Base-by-base conservation (phyloP, 2,329 filamentous ascomycete species). In the Colletotrichum orchidophilum region DNA sequence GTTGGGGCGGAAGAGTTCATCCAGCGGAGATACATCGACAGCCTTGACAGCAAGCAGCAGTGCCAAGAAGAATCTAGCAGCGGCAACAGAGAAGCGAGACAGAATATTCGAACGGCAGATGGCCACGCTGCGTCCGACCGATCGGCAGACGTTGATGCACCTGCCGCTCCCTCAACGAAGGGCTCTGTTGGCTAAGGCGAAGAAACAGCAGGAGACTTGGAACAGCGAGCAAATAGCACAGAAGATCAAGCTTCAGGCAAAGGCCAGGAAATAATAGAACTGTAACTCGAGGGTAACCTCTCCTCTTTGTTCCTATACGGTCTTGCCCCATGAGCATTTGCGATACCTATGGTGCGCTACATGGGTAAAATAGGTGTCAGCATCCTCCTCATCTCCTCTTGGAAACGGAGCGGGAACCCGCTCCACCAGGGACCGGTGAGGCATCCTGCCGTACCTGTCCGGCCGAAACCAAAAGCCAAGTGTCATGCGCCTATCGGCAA, bases 81-180 rank as follows among this genome's bases (percentile, higher is more conserved):
- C 27, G n/a, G 59, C 61, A 26, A 18, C 53, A 7, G 66, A 73
- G 42, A 70, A 64, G 49, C 27, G 58, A 6, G 66, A 73, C 9
- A 11, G 46, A 6, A 54, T 71, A 13, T 70, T 65, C 59, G 70
- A 74, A 21, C 61, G 33, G n/a, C 76, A 78, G 62, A 59, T 80
- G 31, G 64, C 75, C 27, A 76, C 66, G 21, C 73, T 80, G 59
- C 76, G 76, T 24, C 61, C 63, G 26, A 72, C 66, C 29, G 79
- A 80, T 64, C 73, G 75, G 24, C 64, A 69, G 33, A 76, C 73
- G 15, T 72, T 81, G 15, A 55, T 73, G 6, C 79, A 79, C 65
- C 73, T 80, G 24, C 74, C 79, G 3, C 31, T 74, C 21, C 72
- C 77, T 13, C 74, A 80, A 66, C 77, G 80, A 70, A 73, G 77